phyloP scores from a whole-genome alignment of 1,284 basidiomycete species.

The Apiotrichum sp. region DNA sequence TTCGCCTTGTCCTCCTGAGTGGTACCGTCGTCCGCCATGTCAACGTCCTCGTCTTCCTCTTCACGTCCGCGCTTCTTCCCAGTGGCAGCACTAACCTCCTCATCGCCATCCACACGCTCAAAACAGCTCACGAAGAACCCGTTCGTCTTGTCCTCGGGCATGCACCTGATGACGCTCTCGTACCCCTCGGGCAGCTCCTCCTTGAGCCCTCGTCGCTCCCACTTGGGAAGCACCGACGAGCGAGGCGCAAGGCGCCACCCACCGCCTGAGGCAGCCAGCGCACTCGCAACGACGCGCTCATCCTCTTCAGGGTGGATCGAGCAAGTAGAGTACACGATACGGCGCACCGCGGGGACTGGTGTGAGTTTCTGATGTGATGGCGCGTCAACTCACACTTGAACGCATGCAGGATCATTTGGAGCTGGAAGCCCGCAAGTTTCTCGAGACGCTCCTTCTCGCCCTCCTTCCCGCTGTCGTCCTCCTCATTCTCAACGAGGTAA shows the following conservation, averaged over 20 bases:
- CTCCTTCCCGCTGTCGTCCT: conserved; percentile 3
- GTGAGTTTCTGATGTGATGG: background rate
- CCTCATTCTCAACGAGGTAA: conserved; percentile 55
- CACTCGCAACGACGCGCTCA: conserved; percentile 71
- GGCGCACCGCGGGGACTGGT: conserved; percentile 56
- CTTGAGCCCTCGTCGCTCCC: conserved; percentile 68
- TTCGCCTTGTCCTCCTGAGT: conserved; percentile 12
- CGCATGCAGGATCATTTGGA: conserved; percentile 87
- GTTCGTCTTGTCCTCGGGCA: conserved; percentile 81
- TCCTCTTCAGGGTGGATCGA: conserved; percentile 88
- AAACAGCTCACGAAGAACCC: conserved; percentile 93
- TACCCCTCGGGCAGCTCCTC: conserved; percentile 58
- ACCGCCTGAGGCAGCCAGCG: conserved; percentile 54
- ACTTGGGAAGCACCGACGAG: conserved; percentile 62
- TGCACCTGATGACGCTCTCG: conserved; percentile 69
- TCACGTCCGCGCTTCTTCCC: conserved; percentile 1
- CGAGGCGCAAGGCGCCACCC: conserved; percentile 64
- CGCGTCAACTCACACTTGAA: conserved; percentile 69
- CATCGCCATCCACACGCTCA: conserved; percentile 44
- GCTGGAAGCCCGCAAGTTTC: conserved; percentile 79
- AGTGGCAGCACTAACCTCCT: background rate
- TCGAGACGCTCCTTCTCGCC: conserved; percentile 56
- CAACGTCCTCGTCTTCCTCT: conserved; percentile 1
- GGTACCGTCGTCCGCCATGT: conserved; percentile 1
- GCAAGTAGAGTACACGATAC: conserved; percentile 94